Evolutionary conservation across 1,284 basidiomycete genomes (phyloP), one percentile per base, ranked within the genome.

Genomic region (Wallemia mellicola): DNA sequence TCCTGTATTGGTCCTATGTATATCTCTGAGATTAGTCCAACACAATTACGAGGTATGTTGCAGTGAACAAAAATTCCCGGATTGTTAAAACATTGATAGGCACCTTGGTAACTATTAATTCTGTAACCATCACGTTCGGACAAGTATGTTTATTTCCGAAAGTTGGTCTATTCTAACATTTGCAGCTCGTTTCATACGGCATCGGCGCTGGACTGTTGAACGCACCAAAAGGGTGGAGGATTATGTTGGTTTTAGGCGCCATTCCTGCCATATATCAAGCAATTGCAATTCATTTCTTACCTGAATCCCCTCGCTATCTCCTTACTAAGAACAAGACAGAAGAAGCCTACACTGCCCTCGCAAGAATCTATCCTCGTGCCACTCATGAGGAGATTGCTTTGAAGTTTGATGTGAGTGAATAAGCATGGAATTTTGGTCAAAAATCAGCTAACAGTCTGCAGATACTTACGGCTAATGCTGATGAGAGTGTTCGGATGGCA

Each of bases 21-120:
- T 62, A 68, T 73, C 58, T 67, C 65, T 48, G 72, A 73, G 59
- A 61, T 72, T 0, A 65, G 70, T 1, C 72, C 68, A 69, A 25
- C 62, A 66, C 62, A 66, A 3, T 67, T 67, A 60, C 66, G 72
- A 38, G 71, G 71, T n/a, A n/a, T n/a, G n/a, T n/a, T n/a, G n/a
- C n/a, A n/a, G n/a, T n/a, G n/a, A n/a, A n/a, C n/a, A n/a, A n/a
- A n/a, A n/a, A n/a, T n/a, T n/a, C n/a, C n/a, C n/a, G n/a, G n/a
- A n/a, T n/a, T n/a, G n/a, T n/a, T n/a, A n/a, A n/a, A n/a, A n/a
- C n/a, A n/a, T n/a, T n/a, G n/a, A n/a, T n/a, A n/a, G n/a, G n/a
- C 19, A 64, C 67, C 1, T 63, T 72, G 25, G 70, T 71, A n/a
- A 68, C 68, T 1, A 66, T 70, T 58, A 67, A 72, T 62, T 66